Conservation (phyloP, 2,329 filamentous ascomycete species). For the Calonectria honghensis region DNA sequence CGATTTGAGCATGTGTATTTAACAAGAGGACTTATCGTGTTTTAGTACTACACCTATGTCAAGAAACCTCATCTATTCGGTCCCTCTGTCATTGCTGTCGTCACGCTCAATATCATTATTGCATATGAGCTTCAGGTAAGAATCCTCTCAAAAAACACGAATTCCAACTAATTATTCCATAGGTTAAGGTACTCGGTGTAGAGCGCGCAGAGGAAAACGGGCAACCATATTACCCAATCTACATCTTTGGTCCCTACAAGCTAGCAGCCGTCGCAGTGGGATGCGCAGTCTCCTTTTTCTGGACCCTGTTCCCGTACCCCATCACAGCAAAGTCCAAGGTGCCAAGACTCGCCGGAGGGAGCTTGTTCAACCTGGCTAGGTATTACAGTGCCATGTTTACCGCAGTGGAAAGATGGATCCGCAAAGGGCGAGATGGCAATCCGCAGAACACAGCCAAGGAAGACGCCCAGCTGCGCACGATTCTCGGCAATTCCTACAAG, state of each 20-base stretch:
- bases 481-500: slow-evolving; percentile 29
- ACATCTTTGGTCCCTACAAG: slow-evolving; percentile 39
- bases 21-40: not conserved
- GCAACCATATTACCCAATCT: slow-evolving; percentile 42
- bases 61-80: slow-evolving; percentile 42
- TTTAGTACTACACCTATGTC: slow-evolving; percentile 38
- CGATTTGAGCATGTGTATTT: not conserved
- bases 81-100: slow-evolving; percentile 38
- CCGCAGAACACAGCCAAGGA: not conserved
- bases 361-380: slow-evolving; percentile 39
- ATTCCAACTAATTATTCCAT: not conserved
- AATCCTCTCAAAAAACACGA: not conserved
- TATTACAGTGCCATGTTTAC: slow-evolving; percentile 41
- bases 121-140: slow-evolving; percentile 44
- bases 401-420: slow-evolving; percentile 33
- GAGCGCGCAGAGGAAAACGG: slow-evolving; percentile 31
- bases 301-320: slow-evolving; percentile 43
- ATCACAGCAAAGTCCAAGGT: slow-evolving; percentile 43
- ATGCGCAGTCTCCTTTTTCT: slow-evolving; percentile 40
- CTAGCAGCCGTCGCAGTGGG: slow-evolving; percentile 40
- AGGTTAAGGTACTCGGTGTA: slow-evolving; percentile 38
- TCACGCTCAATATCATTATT: slow-evolving; percentile 41
- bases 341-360: slow-evolving; percentile 30
- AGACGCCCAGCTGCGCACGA: not conserved
- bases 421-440: not conserved